Evolutionary conservation across 2,329 filamentous ascomycete species (phyloP).

Genomic region (Beauveria bassiana): DNA sequence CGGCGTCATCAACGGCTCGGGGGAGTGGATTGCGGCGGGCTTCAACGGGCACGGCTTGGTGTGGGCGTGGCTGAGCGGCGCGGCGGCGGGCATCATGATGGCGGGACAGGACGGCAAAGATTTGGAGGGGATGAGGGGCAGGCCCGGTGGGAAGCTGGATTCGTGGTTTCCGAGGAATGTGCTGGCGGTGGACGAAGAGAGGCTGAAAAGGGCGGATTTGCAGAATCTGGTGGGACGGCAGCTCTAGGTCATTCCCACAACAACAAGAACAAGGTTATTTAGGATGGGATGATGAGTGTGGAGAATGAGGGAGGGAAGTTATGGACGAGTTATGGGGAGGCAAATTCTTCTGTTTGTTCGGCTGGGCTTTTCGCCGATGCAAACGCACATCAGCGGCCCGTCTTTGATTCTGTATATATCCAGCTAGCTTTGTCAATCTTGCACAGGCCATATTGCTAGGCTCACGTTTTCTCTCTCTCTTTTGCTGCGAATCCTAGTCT

Average conservation of each 20-base stretch:
- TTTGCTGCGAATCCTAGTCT: neutral
- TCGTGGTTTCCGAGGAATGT: slow-evolving; percentile 36
- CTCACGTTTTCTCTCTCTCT: neutral
- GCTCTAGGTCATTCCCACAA: neutral
- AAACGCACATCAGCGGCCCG: neutral
- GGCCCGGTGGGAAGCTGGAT: slow-evolving; percentile 27
- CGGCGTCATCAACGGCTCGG: slow-evolving; percentile 14
- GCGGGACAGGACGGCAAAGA: slow-evolving; percentile 28
- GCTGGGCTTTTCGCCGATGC: slow-evolving; percentile 13
- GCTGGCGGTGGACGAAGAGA: slow-evolving; percentile 21
- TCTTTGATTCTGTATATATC: neutral
- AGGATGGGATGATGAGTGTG: neutral
- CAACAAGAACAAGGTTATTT: neutral
- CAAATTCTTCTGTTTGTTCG: neutral
- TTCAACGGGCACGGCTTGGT: slow-evolving; percentile 47
- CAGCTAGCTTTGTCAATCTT: neutral
- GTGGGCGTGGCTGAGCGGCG: slow-evolving; percentile 44
- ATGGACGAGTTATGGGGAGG: neutral
- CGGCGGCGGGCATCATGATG: slow-evolving; percentile 39
- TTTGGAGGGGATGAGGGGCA: slow-evolving; percentile 22
- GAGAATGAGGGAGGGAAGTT: neutral
- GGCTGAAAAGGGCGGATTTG: slow-evolving; percentile 30
- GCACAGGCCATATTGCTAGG: neutral
- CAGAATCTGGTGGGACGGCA: slow-evolving; percentile 22
- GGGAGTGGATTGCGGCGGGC: slow-evolving; percentile 45